Percentiles rank a stretch among this genome's conserved stretches.
Evolutionary conservation across 176 grass and related monocot species (phyloP).

Genomic region (Avena sativa): DNA sequence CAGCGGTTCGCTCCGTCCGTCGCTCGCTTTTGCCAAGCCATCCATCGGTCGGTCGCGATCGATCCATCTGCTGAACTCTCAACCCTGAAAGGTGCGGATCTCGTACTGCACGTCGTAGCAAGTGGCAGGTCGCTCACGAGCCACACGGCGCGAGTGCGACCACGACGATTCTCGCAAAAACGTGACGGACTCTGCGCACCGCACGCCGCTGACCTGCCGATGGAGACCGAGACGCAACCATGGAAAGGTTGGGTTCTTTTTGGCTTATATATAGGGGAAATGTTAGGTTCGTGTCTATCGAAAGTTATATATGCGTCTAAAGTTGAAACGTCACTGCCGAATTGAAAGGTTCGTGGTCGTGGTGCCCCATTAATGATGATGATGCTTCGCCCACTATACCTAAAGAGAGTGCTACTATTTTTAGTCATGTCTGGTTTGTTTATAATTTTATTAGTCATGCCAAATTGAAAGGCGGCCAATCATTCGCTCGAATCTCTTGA

Average conservation of each 20-base stretch:
- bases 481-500: too few species aligned
- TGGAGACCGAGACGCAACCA: background rate
- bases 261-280: background rate
- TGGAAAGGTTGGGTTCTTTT: background rate
- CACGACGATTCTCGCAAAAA: too few species aligned
- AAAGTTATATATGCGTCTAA: background rate
- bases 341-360: background rate
- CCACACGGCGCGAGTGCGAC: background rate
- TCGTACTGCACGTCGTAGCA: background rate
- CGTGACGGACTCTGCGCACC: background rate
- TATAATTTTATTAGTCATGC: too few species aligned
- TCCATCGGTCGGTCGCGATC: background rate
- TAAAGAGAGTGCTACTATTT: too few species aligned
- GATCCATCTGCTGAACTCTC: background rate
- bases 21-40: conserved; percentile 6
- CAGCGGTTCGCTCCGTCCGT: conserved; percentile 27
- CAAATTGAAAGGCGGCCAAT: too few species aligned
- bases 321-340: background rate
- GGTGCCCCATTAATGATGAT: background rate
- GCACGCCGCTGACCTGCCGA: background rate
- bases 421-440: too few species aligned
- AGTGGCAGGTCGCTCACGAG: background rate
- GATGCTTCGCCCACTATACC: background rate
- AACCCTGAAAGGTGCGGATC: background rate
- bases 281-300: background rate